Evolutionary conservation across 1,284 basidiomycete species (phyloP).

Genomic region (Apiotrichum siamense): DNA sequence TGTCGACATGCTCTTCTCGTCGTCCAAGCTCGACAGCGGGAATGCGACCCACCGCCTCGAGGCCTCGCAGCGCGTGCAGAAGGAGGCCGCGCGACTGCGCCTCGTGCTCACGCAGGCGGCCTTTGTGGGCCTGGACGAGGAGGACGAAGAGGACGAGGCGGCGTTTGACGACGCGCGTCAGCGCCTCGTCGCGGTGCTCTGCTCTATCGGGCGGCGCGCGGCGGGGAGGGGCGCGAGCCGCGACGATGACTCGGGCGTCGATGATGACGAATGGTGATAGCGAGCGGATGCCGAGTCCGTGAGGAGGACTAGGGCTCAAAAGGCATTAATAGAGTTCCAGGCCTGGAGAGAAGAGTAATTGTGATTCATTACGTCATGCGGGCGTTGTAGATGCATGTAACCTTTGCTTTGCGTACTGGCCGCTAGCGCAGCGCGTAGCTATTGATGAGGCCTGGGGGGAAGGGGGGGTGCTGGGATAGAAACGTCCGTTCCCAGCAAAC

Average conservation of each 20-base stretch:
- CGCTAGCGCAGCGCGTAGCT: no score
- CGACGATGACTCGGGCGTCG: conserved; percentile 43
- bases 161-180: conserved; percentile 37
- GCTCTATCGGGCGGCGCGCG: conserved; percentile 34
- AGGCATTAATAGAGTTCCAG: background rate
- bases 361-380: no score
- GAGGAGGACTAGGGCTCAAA: background rate
- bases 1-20: conserved; percentile 34
- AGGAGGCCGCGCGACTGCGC: conserved; percentile 32
- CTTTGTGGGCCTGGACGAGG: conserved; percentile 33
- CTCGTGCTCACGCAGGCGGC: conserved; percentile 37
- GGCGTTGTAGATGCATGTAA: background rate
- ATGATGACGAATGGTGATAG: conserved; percentile 39
- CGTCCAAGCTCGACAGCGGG: conserved; percentile 12
- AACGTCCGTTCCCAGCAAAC: no score
- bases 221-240: conserved; percentile 27
- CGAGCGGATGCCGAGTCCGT: background rate
- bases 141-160: conserved; percentile 8
- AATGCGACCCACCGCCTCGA: conserved; percentile 20
- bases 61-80: conserved; percentile 26
- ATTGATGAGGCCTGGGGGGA: no score
- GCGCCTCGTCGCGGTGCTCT: conserved; percentile 37
- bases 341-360: background rate
- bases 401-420: no score
- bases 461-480: no score